phyloP scores from a whole-genome alignment of 1,139 yeast species.

The Sugiyamaella sp. region DNA sequence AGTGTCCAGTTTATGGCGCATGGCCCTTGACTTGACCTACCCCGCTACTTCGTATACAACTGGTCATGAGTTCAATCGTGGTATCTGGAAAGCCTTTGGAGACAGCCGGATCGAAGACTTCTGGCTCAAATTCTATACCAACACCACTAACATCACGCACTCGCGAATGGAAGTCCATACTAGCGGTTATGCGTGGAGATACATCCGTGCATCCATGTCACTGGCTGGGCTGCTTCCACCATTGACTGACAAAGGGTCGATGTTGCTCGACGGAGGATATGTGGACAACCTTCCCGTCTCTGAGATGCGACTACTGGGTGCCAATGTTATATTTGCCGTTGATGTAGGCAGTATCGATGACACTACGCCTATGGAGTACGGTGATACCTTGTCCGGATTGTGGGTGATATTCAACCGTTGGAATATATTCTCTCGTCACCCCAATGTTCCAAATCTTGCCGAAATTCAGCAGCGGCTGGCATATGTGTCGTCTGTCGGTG shows the following conservation, averaged over 20 bases:
- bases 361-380: constrained; percentile 85
- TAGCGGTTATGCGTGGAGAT: constrained; percentile 93
- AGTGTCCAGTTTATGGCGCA: constrained; percentile 84
- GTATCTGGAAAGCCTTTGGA: constrained; percentile 95
- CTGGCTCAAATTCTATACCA: constrained; percentile 87
- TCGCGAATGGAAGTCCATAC: constrained; percentile 95
- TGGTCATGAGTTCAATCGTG: constrained; percentile 95
- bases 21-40: constrained; percentile 79
- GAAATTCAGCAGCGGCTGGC: constrained; percentile 93
- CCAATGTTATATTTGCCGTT: constrained; percentile 86
- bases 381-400: constrained; percentile 88
- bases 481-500: constrained; percentile 93
- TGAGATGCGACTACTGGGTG: constrained; percentile 86
- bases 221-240: constrained; percentile 91
- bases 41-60: constrained; percentile 95
- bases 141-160: constrained; percentile 94
- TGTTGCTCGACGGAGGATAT: constrained; percentile 95
- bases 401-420: constrained; percentile 89
- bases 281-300: constrained; percentile 89
- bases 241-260: constrained; percentile 78
- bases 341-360: constrained; percentile 97
- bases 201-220: constrained; percentile 94
- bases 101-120: constrained; percentile 92
- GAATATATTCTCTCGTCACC: constrained; percentile 87
- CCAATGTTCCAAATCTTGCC: constrained; percentile 91